A percentile compares a stretch with the other conserved stretches of the same genome.
Conservation (phyloP, 2,329 filamentous ascomycete species). For the Talaromyces islandicus region DNA sequence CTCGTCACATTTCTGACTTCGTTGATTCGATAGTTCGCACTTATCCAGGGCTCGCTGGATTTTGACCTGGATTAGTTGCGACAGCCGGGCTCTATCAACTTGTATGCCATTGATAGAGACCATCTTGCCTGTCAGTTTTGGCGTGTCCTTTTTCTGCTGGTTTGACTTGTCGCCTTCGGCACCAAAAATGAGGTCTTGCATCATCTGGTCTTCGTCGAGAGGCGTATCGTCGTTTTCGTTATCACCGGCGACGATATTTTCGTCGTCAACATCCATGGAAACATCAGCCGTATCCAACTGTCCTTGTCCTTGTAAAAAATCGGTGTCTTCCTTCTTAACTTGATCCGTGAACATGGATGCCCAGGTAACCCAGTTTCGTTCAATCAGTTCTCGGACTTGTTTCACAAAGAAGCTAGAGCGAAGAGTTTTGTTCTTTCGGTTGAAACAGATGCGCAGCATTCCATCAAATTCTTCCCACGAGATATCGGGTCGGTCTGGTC, state of each 20-base stretch:
- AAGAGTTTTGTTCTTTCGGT: slow-evolving; percentile 85
- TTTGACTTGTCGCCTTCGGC: slow-evolving; percentile 38
- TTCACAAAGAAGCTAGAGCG: slow-evolving; percentile 72
- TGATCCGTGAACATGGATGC: slow-evolving; percentile 11
- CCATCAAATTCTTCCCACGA: slow-evolving; percentile 96
- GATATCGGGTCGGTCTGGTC: slow-evolving; percentile 77
- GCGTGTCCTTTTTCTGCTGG: slow-evolving; percentile 66
- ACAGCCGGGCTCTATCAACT: slow-evolving; percentile 40
- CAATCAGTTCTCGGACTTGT: slow-evolving; percentile 10
- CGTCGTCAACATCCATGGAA: slow-evolving; percentile 20
- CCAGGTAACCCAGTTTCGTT: slow-evolving; percentile 12
- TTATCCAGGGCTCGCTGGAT: slow-evolving; percentile 77
- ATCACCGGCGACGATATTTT: not conserved
- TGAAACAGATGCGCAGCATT: slow-evolving; percentile 73
- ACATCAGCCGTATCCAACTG: slow-evolving; percentile 39
- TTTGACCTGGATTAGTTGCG: slow-evolving; percentile 78
- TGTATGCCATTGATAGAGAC: slow-evolving; percentile 8
- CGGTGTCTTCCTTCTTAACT: slow-evolving; percentile 8
- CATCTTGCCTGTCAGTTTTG: slow-evolving; percentile 35
- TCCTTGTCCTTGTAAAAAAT: slow-evolving; percentile 23
- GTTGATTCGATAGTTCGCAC: slow-evolving; percentile 74
- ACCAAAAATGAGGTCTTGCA: slow-evolving; percentile 24
- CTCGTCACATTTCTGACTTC: slow-evolving; percentile 83
- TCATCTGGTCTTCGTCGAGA: slow-evolving; percentile 55
- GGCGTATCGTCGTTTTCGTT: not conserved